phyloP scores from a whole-genome alignment of 1,139 yeast genomes.

The Scheffersomyces lignicola region DNA sequence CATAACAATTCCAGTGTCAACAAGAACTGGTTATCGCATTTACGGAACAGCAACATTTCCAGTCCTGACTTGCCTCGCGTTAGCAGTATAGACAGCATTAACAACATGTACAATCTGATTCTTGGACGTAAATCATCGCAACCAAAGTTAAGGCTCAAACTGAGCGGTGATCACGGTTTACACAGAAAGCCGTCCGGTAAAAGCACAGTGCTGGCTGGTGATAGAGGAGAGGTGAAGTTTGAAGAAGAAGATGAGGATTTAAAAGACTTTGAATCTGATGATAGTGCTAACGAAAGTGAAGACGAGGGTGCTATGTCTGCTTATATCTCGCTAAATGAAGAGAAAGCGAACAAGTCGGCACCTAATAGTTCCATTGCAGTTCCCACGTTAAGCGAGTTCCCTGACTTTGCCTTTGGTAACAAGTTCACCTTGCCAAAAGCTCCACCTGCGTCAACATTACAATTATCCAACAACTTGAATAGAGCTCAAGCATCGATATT shows the following conservation, averaged over 20 bases:
- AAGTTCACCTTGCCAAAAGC: constrained; percentile 4
- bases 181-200: constrained; percentile 8
- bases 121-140: constrained; percentile 18
- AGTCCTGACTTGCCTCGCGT: constrained; percentile 18
- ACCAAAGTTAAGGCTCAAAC: constrained; percentile 16
- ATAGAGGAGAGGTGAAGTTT: constrained; percentile 8
- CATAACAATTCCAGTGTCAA: constrained; percentile 3
- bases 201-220: constrained; percentile 7
- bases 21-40: constrained; percentile 4
- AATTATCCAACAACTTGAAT: constrained; percentile 5
- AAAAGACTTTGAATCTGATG: constrained; percentile 12
- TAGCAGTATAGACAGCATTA: constrained; percentile 23
- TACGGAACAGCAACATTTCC: constrained; percentile 8
- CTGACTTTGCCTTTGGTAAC: constrained; percentile 13
- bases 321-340: constrained; percentile 40
- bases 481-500: constrained; percentile 68
- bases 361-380: constrained; percentile 27
- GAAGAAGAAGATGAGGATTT: constrained; percentile 13
- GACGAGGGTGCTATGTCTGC: constrained; percentile 56
- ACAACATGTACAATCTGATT: constrained; percentile 19
- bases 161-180: constrained; percentile 18
- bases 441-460: constrained; percentile 10
- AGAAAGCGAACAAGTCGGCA: constrained; percentile 19
- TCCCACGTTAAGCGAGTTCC: constrained; percentile 48
- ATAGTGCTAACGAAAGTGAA: constrained; percentile 44